Conservation (phyloP, 1,284 basidiomycete genomes). For the Ganoderma multipileum region DNA sequence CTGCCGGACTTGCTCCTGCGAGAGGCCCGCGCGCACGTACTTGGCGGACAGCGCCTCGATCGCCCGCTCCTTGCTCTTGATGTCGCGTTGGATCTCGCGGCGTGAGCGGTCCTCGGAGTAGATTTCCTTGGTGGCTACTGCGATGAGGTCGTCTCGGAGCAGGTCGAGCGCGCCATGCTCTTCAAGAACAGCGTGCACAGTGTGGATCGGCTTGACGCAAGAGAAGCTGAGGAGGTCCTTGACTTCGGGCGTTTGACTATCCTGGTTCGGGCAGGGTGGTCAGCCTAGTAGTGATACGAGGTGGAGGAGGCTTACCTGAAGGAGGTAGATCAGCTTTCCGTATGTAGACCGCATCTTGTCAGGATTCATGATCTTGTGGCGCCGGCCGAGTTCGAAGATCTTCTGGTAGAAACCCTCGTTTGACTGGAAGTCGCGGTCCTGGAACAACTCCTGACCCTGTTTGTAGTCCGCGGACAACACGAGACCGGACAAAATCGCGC, state of each 20-base stretch:
- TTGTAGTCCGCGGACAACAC: slow-evolving; percentile 84
- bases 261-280: slow-evolving; percentile 48
- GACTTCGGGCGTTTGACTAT: slow-evolving; percentile 80
- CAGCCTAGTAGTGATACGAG: background rate
- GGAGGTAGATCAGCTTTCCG: slow-evolving; percentile 81
- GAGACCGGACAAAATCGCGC: slow-evolving; percentile 82
- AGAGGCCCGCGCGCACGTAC: slow-evolving; percentile 62
- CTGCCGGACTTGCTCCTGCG: slow-evolving; percentile 70
- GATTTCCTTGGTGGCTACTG: slow-evolving; percentile 79
- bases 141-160: slow-evolving; percentile 75
- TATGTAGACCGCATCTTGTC: slow-evolving; percentile 89
- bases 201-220: slow-evolving; percentile 76
- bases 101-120: slow-evolving; percentile 72
- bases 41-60: slow-evolving; percentile 73
- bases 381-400: slow-evolving; percentile 79
- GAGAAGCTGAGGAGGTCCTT: slow-evolving; percentile 78
- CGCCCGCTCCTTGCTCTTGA: slow-evolving; percentile 81
- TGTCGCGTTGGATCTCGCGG: slow-evolving; percentile 79
- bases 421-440: slow-evolving; percentile 76
- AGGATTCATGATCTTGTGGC: slow-evolving; percentile 88
- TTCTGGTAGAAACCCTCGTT: slow-evolving; percentile 80
- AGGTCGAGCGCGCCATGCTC: slow-evolving; percentile 66
- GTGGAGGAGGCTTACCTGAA: slow-evolving; percentile 58
- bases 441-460: slow-evolving; percentile 81
- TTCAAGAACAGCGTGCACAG: slow-evolving; percentile 71